Conservation (phyloP, 371 early-diverging fungal species). For the Lichtheimia ramosa region DNA sequence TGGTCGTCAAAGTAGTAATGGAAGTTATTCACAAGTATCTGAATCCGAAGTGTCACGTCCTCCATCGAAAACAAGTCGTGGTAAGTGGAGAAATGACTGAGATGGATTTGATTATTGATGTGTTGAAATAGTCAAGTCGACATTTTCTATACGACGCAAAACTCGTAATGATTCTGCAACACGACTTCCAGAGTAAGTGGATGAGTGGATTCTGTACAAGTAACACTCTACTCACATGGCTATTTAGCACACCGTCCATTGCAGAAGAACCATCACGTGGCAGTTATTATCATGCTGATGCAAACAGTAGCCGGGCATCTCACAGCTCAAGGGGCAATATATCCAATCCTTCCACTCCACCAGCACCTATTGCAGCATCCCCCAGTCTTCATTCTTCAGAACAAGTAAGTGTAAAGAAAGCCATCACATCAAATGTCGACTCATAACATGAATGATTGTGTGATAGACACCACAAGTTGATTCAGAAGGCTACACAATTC, state of each 20-base stretch:
- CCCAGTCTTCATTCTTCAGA: background rate
- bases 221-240: background rate
- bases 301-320: background rate
- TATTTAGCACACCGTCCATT: no score
- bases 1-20: slow-evolving; percentile 3
- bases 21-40: background rate
- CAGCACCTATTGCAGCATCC: background rate
- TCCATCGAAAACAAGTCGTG: background rate
- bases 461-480: slow-evolving; percentile 29
- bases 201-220: no score
- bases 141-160: slow-evolving; percentile 16
- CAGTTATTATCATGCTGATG: background rate
- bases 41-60: background rate
- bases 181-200: slow-evolving; percentile 15
- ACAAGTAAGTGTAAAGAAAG: no score
- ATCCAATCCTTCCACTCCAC: background rate
- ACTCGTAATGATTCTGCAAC: slow-evolving; percentile 14
- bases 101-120: background rate
- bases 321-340: background rate
- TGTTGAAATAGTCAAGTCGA: slow-evolving; percentile 5
- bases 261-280: slow-evolving; percentile 1
- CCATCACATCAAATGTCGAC: no score
- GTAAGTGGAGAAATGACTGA: background rate
- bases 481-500: slow-evolving; percentile 45
- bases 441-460: background rate